Base-by-base conservation (phyloP, 805 yeast genomes). In the Kazachstania taianensis region DNA sequence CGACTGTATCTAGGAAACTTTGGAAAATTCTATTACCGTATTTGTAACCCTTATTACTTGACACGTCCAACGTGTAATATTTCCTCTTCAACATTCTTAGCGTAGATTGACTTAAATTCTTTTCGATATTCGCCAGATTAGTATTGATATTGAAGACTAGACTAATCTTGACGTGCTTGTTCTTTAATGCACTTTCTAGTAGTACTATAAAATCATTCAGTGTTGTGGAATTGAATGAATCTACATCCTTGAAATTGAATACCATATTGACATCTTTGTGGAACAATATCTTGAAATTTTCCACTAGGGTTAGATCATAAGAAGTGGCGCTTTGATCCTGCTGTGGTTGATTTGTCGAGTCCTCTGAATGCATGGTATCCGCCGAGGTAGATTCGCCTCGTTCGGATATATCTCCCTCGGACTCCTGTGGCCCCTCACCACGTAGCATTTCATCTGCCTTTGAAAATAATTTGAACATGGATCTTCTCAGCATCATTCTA, bases 401-500 rank as follows among this genome's bases (percentile, higher is more conserved):
- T 39, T 23, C 26, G 27, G 34, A 26, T n/a, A 16, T 6, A 2
- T 32, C 32, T 7, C 33, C 32, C 19, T 41, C 32, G 24, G 33
- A 25, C 9, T 28, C 22, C 22, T 30, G 27, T 20, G 30, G 20
- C 7, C 6, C 15, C 9, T 29, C 37, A 7, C 32, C 29, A 19
- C 39, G 42, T 5, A 41, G 29, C 14, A 36, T 38, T 3, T 42
- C 37, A 36, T 50, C 55, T 7, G 53, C 49, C 5, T 45, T 37
- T 2, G 53, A 40, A 22, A 59, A 45, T 12, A 55, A 45, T 17
- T 54, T 47, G 25, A 57, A 57, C 52, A 64, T 52, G 1, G 61
- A 48, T 42, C 59, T 53, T 38, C 55, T 49, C 24, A 64, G 39
- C 43, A 64, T 52, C 46, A 57, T 48, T 36, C 63, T 54, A 5